Evolutionary conservation across 495 filamentous ascomycete species (phyloP), one percentile per base, ranked within the genome.

Genomic region (Talaromyces adpressus): DNA sequence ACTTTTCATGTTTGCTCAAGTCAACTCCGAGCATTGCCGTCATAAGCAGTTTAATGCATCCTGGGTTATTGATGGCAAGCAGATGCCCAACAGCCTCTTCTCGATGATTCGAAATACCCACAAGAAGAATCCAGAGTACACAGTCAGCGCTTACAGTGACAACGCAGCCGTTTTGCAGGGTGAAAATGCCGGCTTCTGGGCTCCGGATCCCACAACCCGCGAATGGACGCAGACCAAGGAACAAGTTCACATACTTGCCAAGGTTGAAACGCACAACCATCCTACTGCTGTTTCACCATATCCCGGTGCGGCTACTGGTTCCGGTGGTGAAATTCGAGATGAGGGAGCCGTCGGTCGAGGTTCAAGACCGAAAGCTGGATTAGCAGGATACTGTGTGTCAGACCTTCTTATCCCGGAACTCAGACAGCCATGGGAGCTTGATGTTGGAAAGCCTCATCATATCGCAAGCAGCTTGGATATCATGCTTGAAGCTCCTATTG

Each of bases 1-100:
- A 76, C 82, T 98, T 14, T 98, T 96, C 82, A 98, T 98, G 95
- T 98, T 98, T 73, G 93, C 93, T 29, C 94, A 98, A 75, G 93
- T 98, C 66, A 83, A 83, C 72, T 84, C 81, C 6, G 81, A 82
- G 62, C 79, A 83, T 68, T 88, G 85, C 67, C 78, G 86, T 58
- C 87, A 89, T 68, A 88, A 88, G 75, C 90, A 94, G 66, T 98
- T 98, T 82, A 98, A 98, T 72, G 92, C 95, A 16, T 89, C 89
- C 20, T 98, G 92, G 91, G 93, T 89, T n/a, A 96, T 98, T 68
- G 93, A 98, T 77, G 92, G 92, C 54, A 78, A 89, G 64, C 76
- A 81, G 65, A 94, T 91, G 81, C 81, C 84, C 11, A 79, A 85
- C 69, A 91, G 87, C 58, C 84, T 98, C 7, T 98, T 98, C 68